These are phyloP conservation scores for Termitomyces sp. DNA, from an alignment of 768 basidiomycete genomes.

Conservation along the genomic window DNA sequence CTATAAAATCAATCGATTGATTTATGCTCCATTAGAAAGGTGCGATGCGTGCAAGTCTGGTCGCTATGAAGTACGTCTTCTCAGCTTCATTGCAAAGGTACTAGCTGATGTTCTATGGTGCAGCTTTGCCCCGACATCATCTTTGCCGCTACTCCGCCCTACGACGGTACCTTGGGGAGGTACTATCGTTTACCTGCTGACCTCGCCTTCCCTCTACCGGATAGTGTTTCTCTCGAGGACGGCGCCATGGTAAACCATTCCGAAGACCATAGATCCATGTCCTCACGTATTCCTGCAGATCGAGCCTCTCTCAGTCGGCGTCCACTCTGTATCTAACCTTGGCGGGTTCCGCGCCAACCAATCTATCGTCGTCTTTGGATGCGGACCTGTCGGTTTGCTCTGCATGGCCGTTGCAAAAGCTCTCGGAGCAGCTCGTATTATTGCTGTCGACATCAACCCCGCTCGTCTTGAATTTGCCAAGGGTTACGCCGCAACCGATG, in stretches of 20 bases:
- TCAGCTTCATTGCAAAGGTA: not conserved
- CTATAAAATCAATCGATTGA: slow-evolving; percentile 11
- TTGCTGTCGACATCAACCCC: slow-evolving; percentile 80
- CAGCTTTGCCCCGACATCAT: slow-evolving; percentile 84
- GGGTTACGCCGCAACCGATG: slow-evolving; percentile 78
- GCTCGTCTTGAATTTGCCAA: slow-evolving; percentile 85
- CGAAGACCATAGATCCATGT: not conserved
- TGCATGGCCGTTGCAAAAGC: slow-evolving; percentile 97
- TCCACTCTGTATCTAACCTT: slow-evolving; percentile 82
- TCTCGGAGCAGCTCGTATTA: slow-evolving; percentile 78
- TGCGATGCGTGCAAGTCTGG: slow-evolving; percentile 88
- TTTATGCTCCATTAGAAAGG: slow-evolving; percentile 29
- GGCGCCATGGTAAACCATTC: slow-evolving; percentile 76
- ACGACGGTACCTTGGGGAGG: slow-evolving; percentile 84
- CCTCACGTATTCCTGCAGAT: slow-evolving; percentile 47
- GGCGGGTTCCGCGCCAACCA: slow-evolving; percentile 72
- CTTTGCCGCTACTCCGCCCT: slow-evolving; percentile 93
- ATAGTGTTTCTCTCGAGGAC: slow-evolving; percentile 86
- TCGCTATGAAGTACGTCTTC: slow-evolving; percentile 64
- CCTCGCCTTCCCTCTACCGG: slow-evolving; percentile 79
- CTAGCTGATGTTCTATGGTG: slow-evolving; percentile 2
- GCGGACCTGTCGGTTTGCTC: slow-evolving; percentile 83
- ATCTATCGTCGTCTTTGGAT: slow-evolving; percentile 83
- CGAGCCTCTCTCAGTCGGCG: slow-evolving; percentile 91
- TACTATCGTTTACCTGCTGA: slow-evolving; percentile 88